Evolutionary conservation across 352 stramenopile genomes (phyloP), one percentile per base, ranked within the genome.

Genomic region (Blastocystis sp.): DNA sequence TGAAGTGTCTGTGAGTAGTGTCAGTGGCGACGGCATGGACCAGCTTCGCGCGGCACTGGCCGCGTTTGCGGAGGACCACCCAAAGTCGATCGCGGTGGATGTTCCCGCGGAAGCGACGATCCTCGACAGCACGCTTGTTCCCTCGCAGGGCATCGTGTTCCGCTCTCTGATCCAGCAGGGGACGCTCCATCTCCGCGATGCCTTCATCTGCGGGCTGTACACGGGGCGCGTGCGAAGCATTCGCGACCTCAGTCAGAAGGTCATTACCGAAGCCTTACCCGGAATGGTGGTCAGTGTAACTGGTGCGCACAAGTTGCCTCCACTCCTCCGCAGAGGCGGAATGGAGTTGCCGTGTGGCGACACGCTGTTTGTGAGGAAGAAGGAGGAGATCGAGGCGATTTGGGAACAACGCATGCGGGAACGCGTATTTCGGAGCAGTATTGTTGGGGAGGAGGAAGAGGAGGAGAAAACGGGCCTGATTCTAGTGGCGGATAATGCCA

Each of bases 151-250:
- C 38, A 66, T 84, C 57, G 24, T 84, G 14, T 48, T 84, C 11
- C 74, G 74, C 40, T 54, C 74, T 1, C 61, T 84, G 54, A 28
- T 84, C 10, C 74, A 84, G 45, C 57, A 70, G 40, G 74, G 74
- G 3, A 43, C 24, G n/a, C 54, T 84, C 2, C 48, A 10, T 7
- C 9, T 84, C 34, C 74, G 74, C 14, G 57, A 84, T 28, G 28
- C 68, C 3, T 84, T 84, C 54, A 68, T 84, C 40, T 84, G 74
- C 48, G 74, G 74, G 0, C 54, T 84, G 52, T 84, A 68, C 61
- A 68, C 61, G 14, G 74, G 74, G 2, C 74, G 74, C 14, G 60
- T 84, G 28, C 48, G 74, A 38, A 84, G 34, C 52, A 28, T 84
- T 3, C 19, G 54, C 54, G 74, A 84, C 45, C 38, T 84, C 19